phyloP scores from a whole-genome alignment of 345 rosid genomes.

The Leavenworthia alabamica region DNA sequence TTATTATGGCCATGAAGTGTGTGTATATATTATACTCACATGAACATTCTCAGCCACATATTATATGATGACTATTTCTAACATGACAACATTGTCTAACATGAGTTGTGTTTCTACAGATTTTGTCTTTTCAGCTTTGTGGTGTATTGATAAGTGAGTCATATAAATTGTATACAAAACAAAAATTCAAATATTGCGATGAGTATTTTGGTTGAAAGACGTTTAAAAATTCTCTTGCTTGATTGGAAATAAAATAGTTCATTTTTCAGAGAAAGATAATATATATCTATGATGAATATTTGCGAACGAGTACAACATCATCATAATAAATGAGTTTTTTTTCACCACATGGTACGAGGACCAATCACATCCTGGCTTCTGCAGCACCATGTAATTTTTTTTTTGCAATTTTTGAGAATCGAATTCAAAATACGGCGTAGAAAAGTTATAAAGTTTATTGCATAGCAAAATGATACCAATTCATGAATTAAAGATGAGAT shows the following conservation, averaged over 20 bases:
- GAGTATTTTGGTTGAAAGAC: background rate
- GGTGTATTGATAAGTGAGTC: background rate
- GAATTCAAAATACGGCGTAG: too few relatives aligned
- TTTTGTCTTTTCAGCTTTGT: background rate
- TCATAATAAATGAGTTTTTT: too few relatives aligned
- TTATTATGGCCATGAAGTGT: background rate
- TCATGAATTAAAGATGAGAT: too few relatives aligned
- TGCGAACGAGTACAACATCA: too few relatives aligned
- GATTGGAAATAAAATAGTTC: background rate
- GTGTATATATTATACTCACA: conserved; percentile 7
- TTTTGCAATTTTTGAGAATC: too few relatives aligned
- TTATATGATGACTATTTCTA: background rate
- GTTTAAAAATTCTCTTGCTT: background rate
- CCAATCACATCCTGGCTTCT: too few relatives aligned
- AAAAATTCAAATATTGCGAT: background rate
- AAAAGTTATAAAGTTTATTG: too few relatives aligned
- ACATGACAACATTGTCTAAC: background rate
- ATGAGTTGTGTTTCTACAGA: background rate
- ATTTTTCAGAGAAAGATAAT: too few relatives aligned
- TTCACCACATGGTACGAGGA: too few relatives aligned
- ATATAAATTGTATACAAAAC: background rate
- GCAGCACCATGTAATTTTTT: too few relatives aligned
- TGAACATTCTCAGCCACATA: conserved; percentile 11
- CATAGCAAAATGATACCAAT: too few relatives aligned
- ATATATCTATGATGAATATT: too few relatives aligned